These are phyloP conservation scores for Verticillium tricorpus DNA, from an alignment of 2,329 filamentous ascomycete species.

Conservation along the genomic window DNA sequence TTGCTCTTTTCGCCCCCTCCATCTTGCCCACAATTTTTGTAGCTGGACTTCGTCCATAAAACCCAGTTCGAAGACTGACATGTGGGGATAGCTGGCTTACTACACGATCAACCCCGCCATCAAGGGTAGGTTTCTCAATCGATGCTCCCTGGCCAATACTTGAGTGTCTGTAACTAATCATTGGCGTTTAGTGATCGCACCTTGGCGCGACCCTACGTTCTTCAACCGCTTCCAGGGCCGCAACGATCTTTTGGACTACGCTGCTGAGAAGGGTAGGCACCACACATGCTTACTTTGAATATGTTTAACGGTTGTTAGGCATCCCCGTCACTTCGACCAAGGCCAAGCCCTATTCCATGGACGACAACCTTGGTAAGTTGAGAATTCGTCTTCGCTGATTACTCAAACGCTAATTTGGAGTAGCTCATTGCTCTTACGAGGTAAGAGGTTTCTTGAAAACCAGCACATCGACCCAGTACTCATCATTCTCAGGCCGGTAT, in stretches of 20 bases:
- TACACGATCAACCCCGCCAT: conserved; percentile 1
- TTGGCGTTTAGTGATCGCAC: conserved; percentile 55
- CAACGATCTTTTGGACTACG: conserved; percentile 69
- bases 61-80: background rate
- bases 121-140: background rate
- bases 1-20: too few species aligned
- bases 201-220: conserved; percentile 67
- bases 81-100: background rate
- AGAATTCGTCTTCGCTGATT: background rate
- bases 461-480: background rate
- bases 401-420: conserved; percentile 28
- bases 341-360: conserved; percentile 46
- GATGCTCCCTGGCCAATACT: background rate
- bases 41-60: background rate
- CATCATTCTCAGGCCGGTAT: conserved; percentile 47
- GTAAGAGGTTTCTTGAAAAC: background rate
- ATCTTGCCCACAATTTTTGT: too few species aligned
- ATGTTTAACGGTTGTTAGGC: conserved; percentile 24
- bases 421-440: conserved; percentile 74
- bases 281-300: background rate
- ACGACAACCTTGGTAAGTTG: conserved; percentile 47
- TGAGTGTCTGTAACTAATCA: background rate
- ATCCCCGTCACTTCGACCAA: conserved; percentile 67
- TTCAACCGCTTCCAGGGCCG: conserved; percentile 67
- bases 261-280: conserved; percentile 41